Percentiles rank a stretch among this genome's conserved stretches.
Conservation (phyloP, 192 early-diverging fungal genomes). For the Funneliformis mosseae region DNA sequence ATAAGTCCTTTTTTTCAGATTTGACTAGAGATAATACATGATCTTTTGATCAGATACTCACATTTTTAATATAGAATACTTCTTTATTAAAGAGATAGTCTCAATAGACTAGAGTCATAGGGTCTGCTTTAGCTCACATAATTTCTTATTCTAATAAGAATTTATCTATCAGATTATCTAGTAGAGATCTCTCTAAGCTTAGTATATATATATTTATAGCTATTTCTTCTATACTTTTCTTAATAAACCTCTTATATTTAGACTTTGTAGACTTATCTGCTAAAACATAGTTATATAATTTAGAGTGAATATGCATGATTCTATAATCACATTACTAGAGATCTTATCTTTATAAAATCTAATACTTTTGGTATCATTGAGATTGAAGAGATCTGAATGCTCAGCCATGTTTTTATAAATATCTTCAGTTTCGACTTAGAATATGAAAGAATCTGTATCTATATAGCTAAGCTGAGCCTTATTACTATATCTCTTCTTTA, state of each 20-base stretch:
- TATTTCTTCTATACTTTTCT: conserved; percentile 5
- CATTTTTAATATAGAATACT: no score
- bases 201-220: neutral
- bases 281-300: conserved; percentile 13
- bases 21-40: no score
- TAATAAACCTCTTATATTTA: neutral
- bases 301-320: no score
- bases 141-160: neutral
- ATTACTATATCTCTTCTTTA: no score
- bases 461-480: no score
- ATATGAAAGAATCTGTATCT: no score
- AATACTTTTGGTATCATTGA: no score
- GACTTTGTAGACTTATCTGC: conserved; percentile 10
- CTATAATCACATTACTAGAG: no score
- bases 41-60: no score
- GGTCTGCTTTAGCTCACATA: neutral
- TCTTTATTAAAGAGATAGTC: conserved; percentile 12
- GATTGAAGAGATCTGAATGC: conserved; percentile 7
- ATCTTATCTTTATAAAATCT: no score
- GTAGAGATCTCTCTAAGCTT: neutral
- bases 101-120: neutral
- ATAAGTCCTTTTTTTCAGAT: neutral
- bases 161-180: no score
- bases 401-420: conserved; percentile 15
- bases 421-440: conserved; percentile 25